Evolutionary conservation across 2,329 filamentous ascomycete genomes (phyloP), one percentile per base, ranked within the genome.

Genomic region (Metarhizium sp.): DNA sequence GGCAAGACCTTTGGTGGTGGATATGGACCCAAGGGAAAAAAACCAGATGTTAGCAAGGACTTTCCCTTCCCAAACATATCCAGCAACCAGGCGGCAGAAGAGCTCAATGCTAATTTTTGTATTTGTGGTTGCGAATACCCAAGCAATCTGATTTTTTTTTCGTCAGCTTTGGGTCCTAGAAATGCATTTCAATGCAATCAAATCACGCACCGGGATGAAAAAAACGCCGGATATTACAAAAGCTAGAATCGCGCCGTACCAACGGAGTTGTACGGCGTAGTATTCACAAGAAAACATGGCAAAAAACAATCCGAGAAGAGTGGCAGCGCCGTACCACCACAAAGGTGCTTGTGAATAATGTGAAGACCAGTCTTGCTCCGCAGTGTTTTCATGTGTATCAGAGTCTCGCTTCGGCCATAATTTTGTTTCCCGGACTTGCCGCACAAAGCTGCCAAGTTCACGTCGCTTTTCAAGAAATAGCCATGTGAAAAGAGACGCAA

Each of bases 41-140:
- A 71, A 70, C 65, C 67, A 69, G 38, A 73, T 72, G 45, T 72
- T 72, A 50, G 62, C 68, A 38, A 70, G 63, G 0, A 72, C 70
- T 30, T 75, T 74, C 54, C 72, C 72, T n/a, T 73, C 71, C 54
- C 70, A 71, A 42, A 73, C 71, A 51, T 77, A 77, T 0, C 74
- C 74, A 6, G 71, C 71, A 16, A 76, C 45, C 6, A 48, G 45
- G 13, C 74, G 71, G 6, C 73, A 74, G 52, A 76, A 71, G 34
- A 75, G 69, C 48, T 75, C 74, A 6, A 75, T 67, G n/a, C 72
- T 71, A 20, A 75, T 69, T 52, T 73, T 70, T 29, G 74, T 65
- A 52, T 76, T 76, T 7, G 72, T 71, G 0, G 72, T 74, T 0
- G 73, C 75, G 46, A 63, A 67, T 0, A 69, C 62, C 65, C 63